Base-by-base conservation (phyloP, 176 grass and related monocot species). In the Thinopyrum elongatum region DNA sequence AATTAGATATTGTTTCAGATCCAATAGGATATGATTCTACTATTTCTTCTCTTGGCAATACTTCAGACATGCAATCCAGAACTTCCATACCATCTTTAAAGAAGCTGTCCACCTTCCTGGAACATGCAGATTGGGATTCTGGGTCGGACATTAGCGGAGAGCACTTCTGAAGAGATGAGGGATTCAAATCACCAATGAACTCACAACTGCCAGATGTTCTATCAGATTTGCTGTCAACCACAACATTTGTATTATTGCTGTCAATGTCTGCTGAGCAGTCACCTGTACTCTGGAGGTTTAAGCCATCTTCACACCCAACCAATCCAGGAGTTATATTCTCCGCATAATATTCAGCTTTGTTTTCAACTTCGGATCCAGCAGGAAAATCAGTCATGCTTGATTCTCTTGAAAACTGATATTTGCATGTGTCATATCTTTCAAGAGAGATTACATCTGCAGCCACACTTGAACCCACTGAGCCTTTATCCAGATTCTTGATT, bases 401-500 rank as follows among this genome's bases (percentile, higher is more conserved):
- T 80, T 88, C 85, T 25, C 29, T 65, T 33, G 82, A 68, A 25
- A 46, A 59, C 21, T 83, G 13, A 46, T 69, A 38, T 68, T 90
- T 51, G 38, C 47, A 80, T 29, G 38, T 75, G 75, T 74, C 88
- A 80, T 79, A 60, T 33, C n/a, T 80, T 84, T 76, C 46, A 22
- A 73, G 41, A 17, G 61, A 79, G 51, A 30, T 80, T 76, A 70
- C 82, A 83, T 73, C 49, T 80, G 41, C 65, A 67, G 42, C 58
- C 62, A 77, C 38, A 78, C 8, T 80, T 88, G 59, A 47, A 95
- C 93, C 5, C n/a, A 47, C 39, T 74, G 13, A 74, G 13, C 23
- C 14, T 27, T 7, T 65, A 49, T 83, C 79, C 39, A 86, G 34
- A 79, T 70, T 88, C 41, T 90, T 83, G 9, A 76, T 69, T 88